Evolutionary conservation across 345 rosid species (phyloP).

Genomic region (Eucalyptus caleyi): DNA sequence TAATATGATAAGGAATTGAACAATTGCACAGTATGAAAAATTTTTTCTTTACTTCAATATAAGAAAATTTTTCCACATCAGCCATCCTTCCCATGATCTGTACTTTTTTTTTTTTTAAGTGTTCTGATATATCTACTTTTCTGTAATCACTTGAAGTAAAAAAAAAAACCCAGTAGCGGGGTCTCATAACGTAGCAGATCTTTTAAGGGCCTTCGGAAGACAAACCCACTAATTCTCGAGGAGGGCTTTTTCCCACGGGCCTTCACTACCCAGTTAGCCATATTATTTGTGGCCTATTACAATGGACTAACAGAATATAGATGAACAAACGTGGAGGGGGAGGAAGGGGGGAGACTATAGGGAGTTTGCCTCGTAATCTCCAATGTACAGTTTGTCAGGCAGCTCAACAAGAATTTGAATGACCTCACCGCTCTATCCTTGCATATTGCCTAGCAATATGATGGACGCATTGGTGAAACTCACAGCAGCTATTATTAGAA

Average conservation of each 20-base stretch:
- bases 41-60: too few species aligned
- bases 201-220: not conserved
- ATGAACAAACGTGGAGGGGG: too few species aligned
- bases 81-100: too few species aligned
- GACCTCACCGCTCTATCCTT: slow-evolving; percentile 84
- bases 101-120: too few species aligned
- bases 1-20: fast-evolving
- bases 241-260: not conserved
- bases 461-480: slow-evolving; percentile 85
- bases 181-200: not conserved
- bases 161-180: not conserved
- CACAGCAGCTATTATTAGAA: slow-evolving; percentile 68
- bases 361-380: slow-evolving; percentile 65
- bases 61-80: too few species aligned
- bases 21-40: too few species aligned
- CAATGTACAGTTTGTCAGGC: slow-evolving; percentile 64
- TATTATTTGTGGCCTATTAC: not conserved
- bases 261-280: not conserved
- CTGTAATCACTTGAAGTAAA: not conserved
- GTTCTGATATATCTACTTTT: not conserved
- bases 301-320: not conserved
- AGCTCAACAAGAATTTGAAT: slow-evolving; percentile 61
- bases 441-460: slow-evolving; percentile 80
- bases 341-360: too few species aligned
- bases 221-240: not conserved